These are phyloP conservation scores for Astragalus membranaceus DNA, from an alignment of 306 rosid species.

Conservation along the genomic window DNA sequence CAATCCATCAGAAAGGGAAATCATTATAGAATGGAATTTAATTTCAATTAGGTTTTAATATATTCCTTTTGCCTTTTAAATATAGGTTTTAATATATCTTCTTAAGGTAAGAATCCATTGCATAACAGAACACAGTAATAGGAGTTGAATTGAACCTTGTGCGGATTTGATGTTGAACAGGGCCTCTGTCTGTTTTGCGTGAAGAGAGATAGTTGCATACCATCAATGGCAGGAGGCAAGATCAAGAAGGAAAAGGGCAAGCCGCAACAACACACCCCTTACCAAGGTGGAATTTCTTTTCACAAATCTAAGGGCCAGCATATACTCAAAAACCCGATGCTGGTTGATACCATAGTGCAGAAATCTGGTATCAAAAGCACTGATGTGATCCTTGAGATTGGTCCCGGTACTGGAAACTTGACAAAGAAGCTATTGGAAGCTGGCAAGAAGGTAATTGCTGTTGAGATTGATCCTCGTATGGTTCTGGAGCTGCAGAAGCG, in stretches of 20 bases:
- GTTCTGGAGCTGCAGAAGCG: slow-evolving; percentile 78
- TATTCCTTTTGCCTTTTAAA: no score
- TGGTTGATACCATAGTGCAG: slow-evolving; percentile 34
- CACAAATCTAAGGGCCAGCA: slow-evolving; percentile 45
- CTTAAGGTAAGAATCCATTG: background rate
- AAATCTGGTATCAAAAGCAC: slow-evolving; percentile 41
- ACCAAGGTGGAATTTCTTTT: slow-evolving; percentile 40
- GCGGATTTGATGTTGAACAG: background rate
- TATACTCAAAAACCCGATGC: slow-evolving; percentile 38
- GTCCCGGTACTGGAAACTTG: slow-evolving; percentile 45
- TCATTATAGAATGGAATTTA: background rate
- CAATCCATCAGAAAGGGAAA: background rate
- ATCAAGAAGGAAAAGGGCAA: slow-evolving; percentile 34
- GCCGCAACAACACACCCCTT: slow-evolving; percentile 25
- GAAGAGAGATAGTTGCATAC: background rate
- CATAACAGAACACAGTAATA: background rate
- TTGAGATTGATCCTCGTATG: slow-evolving; percentile 90
- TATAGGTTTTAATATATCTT: background rate
- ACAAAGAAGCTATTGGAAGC: slow-evolving; percentile 43
- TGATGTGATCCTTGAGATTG: slow-evolving; percentile 38
- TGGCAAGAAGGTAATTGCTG: slow-evolving; percentile 73
- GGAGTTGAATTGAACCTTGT: background rate
- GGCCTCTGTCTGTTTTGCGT: background rate
- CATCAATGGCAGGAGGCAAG: slow-evolving; percentile 39
- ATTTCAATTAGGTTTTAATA: background rate